These are phyloP conservation scores for Penicillium robsamsonii DNA, from an alignment of 495 filamentous ascomycete species.

Conservation along the genomic window DNA sequence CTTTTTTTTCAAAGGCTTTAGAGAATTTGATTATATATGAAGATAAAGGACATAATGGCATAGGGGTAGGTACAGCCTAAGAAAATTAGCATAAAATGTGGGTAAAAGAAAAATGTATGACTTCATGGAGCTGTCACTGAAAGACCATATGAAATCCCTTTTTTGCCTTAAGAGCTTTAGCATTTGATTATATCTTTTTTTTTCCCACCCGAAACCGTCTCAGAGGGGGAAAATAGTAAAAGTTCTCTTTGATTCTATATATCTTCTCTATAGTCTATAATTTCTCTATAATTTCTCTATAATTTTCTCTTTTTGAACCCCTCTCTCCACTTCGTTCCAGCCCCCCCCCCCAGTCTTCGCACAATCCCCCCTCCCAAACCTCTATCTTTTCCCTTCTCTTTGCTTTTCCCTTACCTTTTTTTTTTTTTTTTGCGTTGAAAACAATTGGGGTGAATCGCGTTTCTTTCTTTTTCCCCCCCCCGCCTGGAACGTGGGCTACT, in stretches of 20 bases:
- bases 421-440: constrained; percentile 4
- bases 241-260: not conserved
- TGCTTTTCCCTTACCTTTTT: constrained; percentile 14
- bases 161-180: no score
- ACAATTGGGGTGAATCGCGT: constrained; percentile 16
- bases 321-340: constrained; percentile 29
- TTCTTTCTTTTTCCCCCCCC: constrained; percentile 7
- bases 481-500: constrained; percentile 16
- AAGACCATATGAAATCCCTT: no score
- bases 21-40: no score
- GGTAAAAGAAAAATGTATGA: constrained; percentile 12
- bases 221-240: not conserved
- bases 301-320: constrained; percentile 1
- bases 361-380: not conserved
- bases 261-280: not conserved
- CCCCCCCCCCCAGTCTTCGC: constrained; percentile 21
- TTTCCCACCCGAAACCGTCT: no score
- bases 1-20: not conserved
- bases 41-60: no score
- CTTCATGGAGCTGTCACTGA: constrained; percentile 18
- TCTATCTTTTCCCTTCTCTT: not conserved
- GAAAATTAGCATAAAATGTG: not conserved
- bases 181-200: no score
- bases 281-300: not conserved
- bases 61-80: no score